Evolutionary conservation across 2,329 filamentous ascomycete genomes (phyloP), one percentile per base, ranked within the genome.

Genomic region (Pleurostoma richardsiae): DNA sequence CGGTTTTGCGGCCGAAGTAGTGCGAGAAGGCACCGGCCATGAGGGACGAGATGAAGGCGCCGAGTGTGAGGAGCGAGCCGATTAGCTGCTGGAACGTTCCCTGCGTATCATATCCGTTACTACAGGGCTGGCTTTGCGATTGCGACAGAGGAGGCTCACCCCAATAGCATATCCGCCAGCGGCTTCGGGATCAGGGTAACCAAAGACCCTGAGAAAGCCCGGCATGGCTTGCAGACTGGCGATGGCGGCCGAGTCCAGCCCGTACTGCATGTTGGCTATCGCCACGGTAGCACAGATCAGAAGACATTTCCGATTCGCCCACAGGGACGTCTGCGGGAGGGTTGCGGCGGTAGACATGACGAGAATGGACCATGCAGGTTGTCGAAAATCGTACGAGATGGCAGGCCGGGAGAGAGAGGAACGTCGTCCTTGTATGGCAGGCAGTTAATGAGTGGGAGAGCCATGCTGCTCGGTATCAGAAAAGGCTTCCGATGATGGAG

Each of bases 41-140:
- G 4, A 76, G 65, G 2, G 73, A 73, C 5, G 71, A 74, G 11
- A 76, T 45, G 52, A 77, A 76, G 3, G 72, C 69, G 1, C 74
- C 74, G 3, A 79, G 61, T 6, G 70, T 77, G 29, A 78, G 61
- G 10, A 79, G 63, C 1, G 72, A 77, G n/a, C 69, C 69, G 52
- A 78, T 77, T 3, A 78, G 65, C 51, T 73, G 70, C 50, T 78
- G 74, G n/a, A 76, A 72, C 0, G 70, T 74, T 19, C 68, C 67
- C 63, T 73, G 46, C 30, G 45, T 49, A 26, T 54, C 19, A 26
- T 54, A 36, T 57, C 19, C 19, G 19, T 19, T 19, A 19, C 5
- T 10, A 28, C 10, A 10, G 7, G 29, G 5, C 31, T 28, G 30
- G 27, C 6, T 39, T 10, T 26, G 4, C 1, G 19, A 19, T 19